Evolutionary conservation across 306 rosid genomes (phyloP).

Genomic region (Trichosanthes cucumerina): DNA sequence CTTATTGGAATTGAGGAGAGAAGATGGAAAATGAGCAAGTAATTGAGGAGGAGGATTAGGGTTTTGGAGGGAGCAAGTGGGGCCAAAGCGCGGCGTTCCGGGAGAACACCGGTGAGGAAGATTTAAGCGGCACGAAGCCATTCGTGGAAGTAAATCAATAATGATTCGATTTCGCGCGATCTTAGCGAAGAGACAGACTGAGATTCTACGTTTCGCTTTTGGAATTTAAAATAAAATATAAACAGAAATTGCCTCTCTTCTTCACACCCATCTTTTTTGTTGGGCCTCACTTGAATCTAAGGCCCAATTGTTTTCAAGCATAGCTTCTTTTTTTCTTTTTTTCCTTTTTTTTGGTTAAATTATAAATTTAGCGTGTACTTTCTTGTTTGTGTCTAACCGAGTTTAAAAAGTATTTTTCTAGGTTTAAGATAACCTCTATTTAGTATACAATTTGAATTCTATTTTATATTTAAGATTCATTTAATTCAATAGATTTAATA

Average conservation of each 20-base stretch:
- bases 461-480: too few species aligned
- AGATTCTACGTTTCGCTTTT: background rate
- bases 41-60: constrained; percentile 13
- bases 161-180: background rate
- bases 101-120: constrained; percentile 23
- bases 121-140: constrained; percentile 20
- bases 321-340: too few species aligned
- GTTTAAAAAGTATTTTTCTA: too few species aligned
- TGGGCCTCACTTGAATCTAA: background rate
- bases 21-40: background rate
- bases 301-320: too few species aligned
- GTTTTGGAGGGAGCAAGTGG: constrained; percentile 15
- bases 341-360: too few species aligned
- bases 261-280: too few species aligned
- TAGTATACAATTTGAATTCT: too few species aligned
- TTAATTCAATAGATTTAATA: too few species aligned
- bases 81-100: constrained; percentile 21
- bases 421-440: too few species aligned
- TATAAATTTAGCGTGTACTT: too few species aligned
- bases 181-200: background rate
- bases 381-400: too few species aligned
- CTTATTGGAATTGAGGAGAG: constrained; percentile 13
- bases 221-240: background rate
- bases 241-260: too few species aligned
- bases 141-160: background rate